Evolutionary conservation across 2,329 filamentous ascomycete genomes (phyloP).

Genomic region (Dactylella cylindrospora): DNA sequence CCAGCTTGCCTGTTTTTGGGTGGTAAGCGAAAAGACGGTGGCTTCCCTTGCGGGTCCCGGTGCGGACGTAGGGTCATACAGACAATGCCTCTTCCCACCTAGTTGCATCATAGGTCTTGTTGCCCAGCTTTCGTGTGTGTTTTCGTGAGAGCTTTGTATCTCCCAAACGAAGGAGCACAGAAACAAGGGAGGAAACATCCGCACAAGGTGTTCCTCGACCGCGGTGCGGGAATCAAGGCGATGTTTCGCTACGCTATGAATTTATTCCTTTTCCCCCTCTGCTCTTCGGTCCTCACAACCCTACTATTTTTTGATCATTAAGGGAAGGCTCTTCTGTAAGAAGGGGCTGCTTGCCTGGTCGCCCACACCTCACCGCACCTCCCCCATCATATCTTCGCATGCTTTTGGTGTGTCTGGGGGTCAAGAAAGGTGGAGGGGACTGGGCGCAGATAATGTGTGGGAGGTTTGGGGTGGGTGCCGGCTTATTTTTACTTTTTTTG

Average conservation of each 20-base stretch:
- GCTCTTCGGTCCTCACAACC: too few relatives aligned
- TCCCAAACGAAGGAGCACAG: conserved; percentile 6
- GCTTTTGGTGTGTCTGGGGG: conserved; percentile 6
- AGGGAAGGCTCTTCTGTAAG: too few relatives aligned
- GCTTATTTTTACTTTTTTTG: too few relatives aligned
- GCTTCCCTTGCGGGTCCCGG: conserved; percentile 1
- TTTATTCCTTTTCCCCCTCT: too few relatives aligned
- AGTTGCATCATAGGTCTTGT: conserved; percentile 30
- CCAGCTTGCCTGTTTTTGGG: neutral
- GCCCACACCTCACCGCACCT: neutral
- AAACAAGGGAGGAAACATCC: conserved; percentile 5
- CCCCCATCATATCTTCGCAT: neutral
- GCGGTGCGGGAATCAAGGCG: too few relatives aligned
- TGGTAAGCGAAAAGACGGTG: neutral
- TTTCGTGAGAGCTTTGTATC: too few relatives aligned
- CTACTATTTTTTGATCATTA: too few relatives aligned
- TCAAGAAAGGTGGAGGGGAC: neutral
- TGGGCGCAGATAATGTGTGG: too few relatives aligned
- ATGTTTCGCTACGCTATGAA: too few relatives aligned
- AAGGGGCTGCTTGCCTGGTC: conserved; percentile 6
- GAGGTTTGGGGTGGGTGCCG: too few relatives aligned
- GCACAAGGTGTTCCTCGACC: conserved; percentile 4
- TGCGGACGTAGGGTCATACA: conserved; percentile 35
- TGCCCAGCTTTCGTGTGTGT: too few relatives aligned
- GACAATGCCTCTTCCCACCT: conserved; percentile 14